A percentile compares a stretch with the other conserved stretches of the same genome.
phyloP scores from a whole-genome alignment of 2,329 filamentous ascomycete genomes.

The Botrytis hyacinthi region DNA sequence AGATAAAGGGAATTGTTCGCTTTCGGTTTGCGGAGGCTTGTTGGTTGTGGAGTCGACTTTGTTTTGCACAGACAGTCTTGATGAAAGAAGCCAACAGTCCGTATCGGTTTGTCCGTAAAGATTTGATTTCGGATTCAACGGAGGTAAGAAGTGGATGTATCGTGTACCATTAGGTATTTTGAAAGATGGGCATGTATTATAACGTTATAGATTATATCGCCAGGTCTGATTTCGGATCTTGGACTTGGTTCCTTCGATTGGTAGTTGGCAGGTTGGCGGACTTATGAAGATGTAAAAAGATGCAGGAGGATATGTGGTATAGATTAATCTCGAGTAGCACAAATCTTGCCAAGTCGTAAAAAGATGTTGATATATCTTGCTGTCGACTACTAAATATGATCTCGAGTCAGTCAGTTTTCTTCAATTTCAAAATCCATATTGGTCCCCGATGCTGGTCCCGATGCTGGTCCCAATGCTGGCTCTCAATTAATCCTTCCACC shows the following conservation, averaged over 20 bases:
- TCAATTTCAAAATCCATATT: neutral
- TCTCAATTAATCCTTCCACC: neutral
- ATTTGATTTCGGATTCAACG: neutral
- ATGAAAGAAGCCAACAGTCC: neutral
- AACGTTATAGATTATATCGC: neutral
- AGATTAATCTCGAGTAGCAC: neutral
- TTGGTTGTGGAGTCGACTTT: slow-evolving; percentile 2
- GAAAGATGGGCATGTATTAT: neutral
- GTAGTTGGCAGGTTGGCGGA: neutral
- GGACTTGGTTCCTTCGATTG: neutral
- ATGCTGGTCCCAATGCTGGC: neutral
- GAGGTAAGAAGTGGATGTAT: neutral
- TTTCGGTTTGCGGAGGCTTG: slow-evolving; percentile 1
- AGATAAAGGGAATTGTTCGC: neutral
- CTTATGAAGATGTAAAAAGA: neutral
- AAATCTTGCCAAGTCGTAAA: neutral
- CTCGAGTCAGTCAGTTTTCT: slow-evolving; percentile 1
- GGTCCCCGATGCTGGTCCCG: neutral
- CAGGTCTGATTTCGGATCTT: neutral
- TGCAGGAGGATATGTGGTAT: neutral
- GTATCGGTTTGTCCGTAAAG: neutral
- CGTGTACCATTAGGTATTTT: neutral
- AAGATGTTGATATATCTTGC: neutral
- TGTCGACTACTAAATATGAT: neutral
- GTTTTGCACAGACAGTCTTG: neutral